Evolutionary conservation across 2,329 filamentous ascomycete genomes (phyloP).

Genomic region (Corinectria fuckeliana): DNA sequence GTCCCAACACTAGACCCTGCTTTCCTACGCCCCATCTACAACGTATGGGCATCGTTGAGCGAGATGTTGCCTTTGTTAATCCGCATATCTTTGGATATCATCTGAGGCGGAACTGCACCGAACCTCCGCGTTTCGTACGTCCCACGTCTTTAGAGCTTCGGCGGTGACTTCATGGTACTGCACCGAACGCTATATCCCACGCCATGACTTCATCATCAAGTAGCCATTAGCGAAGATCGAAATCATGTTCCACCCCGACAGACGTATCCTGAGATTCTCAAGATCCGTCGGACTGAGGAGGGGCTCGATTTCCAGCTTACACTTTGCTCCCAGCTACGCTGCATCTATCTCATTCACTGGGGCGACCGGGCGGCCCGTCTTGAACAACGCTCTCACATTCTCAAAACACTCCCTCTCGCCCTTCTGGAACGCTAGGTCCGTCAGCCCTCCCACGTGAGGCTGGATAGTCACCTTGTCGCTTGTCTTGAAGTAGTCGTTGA

Average conservation of each 20-base stretch:
- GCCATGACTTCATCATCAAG: too few species aligned
- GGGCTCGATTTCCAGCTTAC: background rate
- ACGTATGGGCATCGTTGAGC: slow-evolving; percentile 37
- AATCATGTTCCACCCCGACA: too few species aligned
- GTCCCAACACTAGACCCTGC: slow-evolving; percentile 65
- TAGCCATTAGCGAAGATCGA: too few species aligned
- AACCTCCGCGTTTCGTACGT: slow-evolving; percentile 52
- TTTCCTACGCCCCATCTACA: slow-evolving; percentile 51
- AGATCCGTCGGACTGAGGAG: too few species aligned
- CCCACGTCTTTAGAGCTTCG: slow-evolving; percentile 50
- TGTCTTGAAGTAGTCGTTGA: slow-evolving; percentile 48
- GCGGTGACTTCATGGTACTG: slow-evolving; percentile 52
- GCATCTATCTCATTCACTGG: slow-evolving; percentile 42
- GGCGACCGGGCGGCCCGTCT: slow-evolving; percentile 45
- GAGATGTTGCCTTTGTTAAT: slow-evolving; percentile 46
- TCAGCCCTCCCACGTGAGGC: slow-evolving; percentile 53
- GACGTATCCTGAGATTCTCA: too few species aligned
- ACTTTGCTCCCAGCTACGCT: background rate
- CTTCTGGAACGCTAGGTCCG: slow-evolving; percentile 50
- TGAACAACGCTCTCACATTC: slow-evolving; percentile 50
- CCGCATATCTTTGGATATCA: slow-evolving; percentile 46
- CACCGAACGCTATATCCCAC: too few species aligned
- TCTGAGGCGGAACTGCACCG: slow-evolving; percentile 41
- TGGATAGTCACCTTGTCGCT: slow-evolving; percentile 51
- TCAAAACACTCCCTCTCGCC: slow-evolving; percentile 54